A percentile compares a stretch with the other conserved stretches of the same genome.
Conservation (phyloP, 2,329 filamentous ascomycete species). For the Penicillium sclerotiorum region DNA sequence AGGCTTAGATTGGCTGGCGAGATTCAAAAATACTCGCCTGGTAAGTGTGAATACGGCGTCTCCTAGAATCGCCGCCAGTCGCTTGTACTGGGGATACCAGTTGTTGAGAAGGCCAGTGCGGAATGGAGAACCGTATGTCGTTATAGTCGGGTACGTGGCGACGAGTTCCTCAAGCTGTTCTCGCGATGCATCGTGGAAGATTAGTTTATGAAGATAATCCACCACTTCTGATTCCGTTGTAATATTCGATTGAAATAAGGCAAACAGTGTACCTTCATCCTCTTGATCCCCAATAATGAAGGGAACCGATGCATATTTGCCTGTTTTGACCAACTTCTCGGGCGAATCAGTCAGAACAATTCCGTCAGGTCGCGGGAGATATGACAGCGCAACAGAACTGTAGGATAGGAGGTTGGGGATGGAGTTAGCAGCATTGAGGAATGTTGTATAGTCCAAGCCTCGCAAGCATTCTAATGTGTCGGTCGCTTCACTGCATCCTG, state of each 20-base stretch:
- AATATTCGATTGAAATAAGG: slow-evolving; percentile 69
- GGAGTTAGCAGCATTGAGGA: slow-evolving; percentile 67
- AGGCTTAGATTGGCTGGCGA: slow-evolving; percentile 52
- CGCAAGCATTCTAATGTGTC: slow-evolving; percentile 55
- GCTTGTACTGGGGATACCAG: slow-evolving; percentile 76
- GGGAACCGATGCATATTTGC: slow-evolving; percentile 62
- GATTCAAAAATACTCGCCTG: slow-evolving; percentile 64
- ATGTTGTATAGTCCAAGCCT: slow-evolving; percentile 47
- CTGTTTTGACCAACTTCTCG: slow-evolving; percentile 57
- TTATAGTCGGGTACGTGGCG: slow-evolving; percentile 61
- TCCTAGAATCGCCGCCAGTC: slow-evolving; percentile 72
- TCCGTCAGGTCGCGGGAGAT: slow-evolving; percentile 74
- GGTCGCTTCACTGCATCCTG: slow-evolving; percentile 47
- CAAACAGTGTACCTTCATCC: slow-evolving; percentile 77
- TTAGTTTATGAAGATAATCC: slow-evolving; percentile 62
- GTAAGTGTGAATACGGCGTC: slow-evolving; percentile 75
- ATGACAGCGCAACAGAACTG: slow-evolving; percentile 69
- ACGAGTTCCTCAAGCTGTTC: slow-evolving; percentile 60
- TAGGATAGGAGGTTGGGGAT: slow-evolving; percentile 71
- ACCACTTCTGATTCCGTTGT: slow-evolving; percentile 62
- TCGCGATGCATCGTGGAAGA: slow-evolving; percentile 61
- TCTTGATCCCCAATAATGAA: slow-evolving; percentile 75
- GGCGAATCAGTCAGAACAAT: slow-evolving; percentile 63
- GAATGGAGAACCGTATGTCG: slow-evolving; percentile 69
- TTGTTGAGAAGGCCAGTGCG: slow-evolving; percentile 69